A percentile compares a stretch with the other conserved stretches of the same genome.
Conservation (phyloP, 2,329 filamentous ascomycete species). For the Fusarium camptoceras region DNA sequence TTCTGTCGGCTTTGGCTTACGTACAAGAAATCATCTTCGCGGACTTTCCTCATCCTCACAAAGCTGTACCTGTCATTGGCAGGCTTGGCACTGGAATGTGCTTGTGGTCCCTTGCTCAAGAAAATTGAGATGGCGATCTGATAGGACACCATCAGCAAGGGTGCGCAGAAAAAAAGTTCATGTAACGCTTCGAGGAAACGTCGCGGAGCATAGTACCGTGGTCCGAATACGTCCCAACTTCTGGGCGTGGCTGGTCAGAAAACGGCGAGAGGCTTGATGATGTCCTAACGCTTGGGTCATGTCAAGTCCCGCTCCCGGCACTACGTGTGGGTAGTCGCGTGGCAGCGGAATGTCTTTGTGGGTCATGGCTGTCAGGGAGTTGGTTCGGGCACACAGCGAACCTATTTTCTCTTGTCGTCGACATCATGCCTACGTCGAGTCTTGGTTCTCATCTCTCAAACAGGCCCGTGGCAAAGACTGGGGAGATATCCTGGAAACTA, state of each 20-base stretch:
- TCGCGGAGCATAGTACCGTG: conserved; percentile 18
- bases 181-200: conserved; percentile 21
- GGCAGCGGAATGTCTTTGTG: conserved; percentile 40
- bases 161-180: conserved; percentile 16
- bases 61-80: conserved; percentile 21
- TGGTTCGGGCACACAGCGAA: conserved; percentile 35
- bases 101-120: conserved; percentile 24
- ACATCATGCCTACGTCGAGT: conserved; percentile 12
- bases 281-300: conserved; percentile 42
- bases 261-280: conserved; percentile 34
- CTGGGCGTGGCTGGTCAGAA: conserved; percentile 28
- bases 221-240: conserved; percentile 40
- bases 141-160: conserved; percentile 40
- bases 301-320: conserved; percentile 38
- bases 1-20: background rate
- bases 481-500: background rate
- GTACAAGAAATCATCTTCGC: background rate
- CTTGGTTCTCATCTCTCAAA: background rate
- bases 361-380: conserved; percentile 33
- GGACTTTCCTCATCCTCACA: conserved; percentile 16
- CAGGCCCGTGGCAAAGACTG: conserved; percentile 24
- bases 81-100: conserved; percentile 28
- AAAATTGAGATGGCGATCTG: conserved; percentile 40
- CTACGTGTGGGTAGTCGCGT: conserved; percentile 46
- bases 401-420: conserved; percentile 23